Base-by-base conservation (phyloP, 305 asterid species). In the Rubia tinctorum region DNA sequence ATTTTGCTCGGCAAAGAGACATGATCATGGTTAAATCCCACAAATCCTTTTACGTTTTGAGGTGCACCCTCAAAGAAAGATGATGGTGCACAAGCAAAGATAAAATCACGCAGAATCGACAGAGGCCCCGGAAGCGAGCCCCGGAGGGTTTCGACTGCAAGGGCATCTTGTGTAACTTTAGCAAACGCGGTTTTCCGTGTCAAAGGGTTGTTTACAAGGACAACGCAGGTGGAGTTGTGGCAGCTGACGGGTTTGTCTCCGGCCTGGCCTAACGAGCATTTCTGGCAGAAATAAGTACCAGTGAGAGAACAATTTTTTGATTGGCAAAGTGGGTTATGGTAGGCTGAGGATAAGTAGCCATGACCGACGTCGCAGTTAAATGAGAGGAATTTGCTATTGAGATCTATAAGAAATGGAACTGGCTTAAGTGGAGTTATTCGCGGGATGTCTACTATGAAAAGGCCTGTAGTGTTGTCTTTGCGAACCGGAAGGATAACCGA, bases 181-280 rank as follows among this genome's bases (percentile, higher is more conserved):
- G 80, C 75, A 2, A 80, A 55, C 3, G 71, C 67, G 22, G 75
- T 68, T 55, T 67, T 71, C 15, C 27, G 68, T 1, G 88, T 85
- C 8, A 86, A 44, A 0, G 93, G 91, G 44, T 88, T 86, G 8
- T 79, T 78, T 0, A 76, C 56, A 1, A 76, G 27, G 2, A 86
- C 87, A 17, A 83, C 88, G 20, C 90, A 88, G 1, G 90, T 76
- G 40, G 83, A 83, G 85, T 88, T 86, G 59, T 86, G 91, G 79
- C 93, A 86, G 5, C 88, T 88, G 0, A 53, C 22, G 1, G 89
- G 87, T 13, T 49, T 45, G n/a, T 71, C n/a, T 1, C 71, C 30
- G 18, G 81, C 59, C 55, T 1, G 56, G 56, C 56, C 56, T 15
- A 5, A 49, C 2, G 68, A 73, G 40, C 93, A 86, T 66, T 51